Base-by-base conservation (phyloP, 1,284 basidiomycete genomes). In the Leucoagaricus sp. region DNA sequence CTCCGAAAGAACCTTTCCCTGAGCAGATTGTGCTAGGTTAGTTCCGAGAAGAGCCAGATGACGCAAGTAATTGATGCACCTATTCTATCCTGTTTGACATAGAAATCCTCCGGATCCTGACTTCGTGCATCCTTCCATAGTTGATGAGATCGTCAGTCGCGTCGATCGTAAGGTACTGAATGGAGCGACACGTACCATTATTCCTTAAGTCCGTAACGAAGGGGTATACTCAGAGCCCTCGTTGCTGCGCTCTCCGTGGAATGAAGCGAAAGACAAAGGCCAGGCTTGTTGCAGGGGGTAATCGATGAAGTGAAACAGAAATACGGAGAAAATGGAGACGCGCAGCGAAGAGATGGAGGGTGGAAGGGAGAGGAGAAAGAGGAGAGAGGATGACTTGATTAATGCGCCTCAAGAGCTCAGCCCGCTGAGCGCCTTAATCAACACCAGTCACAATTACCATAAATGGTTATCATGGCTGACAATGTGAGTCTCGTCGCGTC, bases 1-100 rank as follows among this genome's bases (percentile, higher is more conserved):
- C 94, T 67, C 95, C 95, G 68, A 98, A 98, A 15, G 93, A 96
- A 34, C 95, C 95, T 73, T 97, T 97, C 61, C 95, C 94, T 94
- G 67, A 41, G 65, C 49, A 25, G 55, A 34, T 57, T 34, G 53
- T 56, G 61, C 19, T 55, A 52, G 4, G 21, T 44, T 49, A 41
- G 47, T 33, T 40, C 21, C 10, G 38, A 40, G 25, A 33, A 26
- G 33, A 19, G 15, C 19, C 7, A 19, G 28, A 47, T 51, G 36
- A 52, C 49, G 57, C 48, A 57, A 55, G 49, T 52, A 59, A 60
- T 38, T 21, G 53, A 77, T 84, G 59, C 64, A 96, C 94, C 94
- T 67, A 99, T 98, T 68, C 94, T 86, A 74, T 96, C 92, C 77
- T 98, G 96, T 70, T 91, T 93, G 63, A 97, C 94, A 72, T 98